These are phyloP conservation scores for Ceriops zippeliana DNA, from an alignment of 345 rosid species.

Conservation along the genomic window DNA sequence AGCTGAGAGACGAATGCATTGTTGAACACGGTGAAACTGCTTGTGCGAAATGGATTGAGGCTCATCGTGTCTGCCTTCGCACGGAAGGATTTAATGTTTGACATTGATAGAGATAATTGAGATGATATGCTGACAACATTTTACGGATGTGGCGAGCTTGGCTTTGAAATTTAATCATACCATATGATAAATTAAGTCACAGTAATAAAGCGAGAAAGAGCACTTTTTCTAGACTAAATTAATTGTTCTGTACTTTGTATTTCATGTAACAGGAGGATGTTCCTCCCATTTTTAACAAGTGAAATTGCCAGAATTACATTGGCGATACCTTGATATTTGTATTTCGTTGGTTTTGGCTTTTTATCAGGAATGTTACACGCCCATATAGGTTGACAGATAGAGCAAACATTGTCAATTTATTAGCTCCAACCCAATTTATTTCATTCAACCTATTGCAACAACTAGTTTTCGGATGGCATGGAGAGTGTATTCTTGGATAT, in stretches of 20 bases:
- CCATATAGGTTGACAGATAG: too few relatives aligned
- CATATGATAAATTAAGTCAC: neutral
- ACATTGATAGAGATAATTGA: constrained; percentile 20
- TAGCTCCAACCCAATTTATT: too few relatives aligned
- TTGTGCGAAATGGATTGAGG: constrained; percentile 93
- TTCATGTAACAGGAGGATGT: neutral
- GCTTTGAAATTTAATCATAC: constrained; percentile 10
- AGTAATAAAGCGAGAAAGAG: constrained; percentile 25
- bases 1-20: constrained; percentile 87
- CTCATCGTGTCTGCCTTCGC: constrained; percentile 85
- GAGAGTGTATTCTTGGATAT: too few relatives aligned
- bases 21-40: constrained; percentile 80
- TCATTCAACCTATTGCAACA: too few relatives aligned
- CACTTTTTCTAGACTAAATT: constrained; percentile 1
- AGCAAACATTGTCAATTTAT: too few relatives aligned
- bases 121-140: constrained; percentile 24
- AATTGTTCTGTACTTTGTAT: neutral
- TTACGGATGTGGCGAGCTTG: constrained; percentile 14
- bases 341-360: neutral
- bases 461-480: too few relatives aligned
- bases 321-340: neutral
- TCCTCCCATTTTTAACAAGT: neutral
- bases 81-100: constrained; percentile 85
- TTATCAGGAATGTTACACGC: too few relatives aligned
- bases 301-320: neutral